Evolutionary conservation across 2,329 filamentous ascomycete genomes (phyloP).

Genomic region (Paecilomyces fulvus): DNA sequence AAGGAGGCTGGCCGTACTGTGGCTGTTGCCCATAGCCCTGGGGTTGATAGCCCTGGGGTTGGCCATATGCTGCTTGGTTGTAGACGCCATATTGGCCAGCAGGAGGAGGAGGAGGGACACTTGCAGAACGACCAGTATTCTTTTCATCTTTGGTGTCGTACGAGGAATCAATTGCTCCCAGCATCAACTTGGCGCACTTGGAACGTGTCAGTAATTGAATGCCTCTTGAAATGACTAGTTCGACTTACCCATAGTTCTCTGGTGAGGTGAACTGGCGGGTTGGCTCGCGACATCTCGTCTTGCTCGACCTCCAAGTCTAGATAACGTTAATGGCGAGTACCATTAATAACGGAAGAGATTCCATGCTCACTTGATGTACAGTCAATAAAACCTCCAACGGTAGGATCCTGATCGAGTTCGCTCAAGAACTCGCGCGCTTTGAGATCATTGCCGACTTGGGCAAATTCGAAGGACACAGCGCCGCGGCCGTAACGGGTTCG

Average conservation of each 20-base stretch:
- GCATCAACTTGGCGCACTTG: conserved; percentile 55
- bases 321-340: background rate
- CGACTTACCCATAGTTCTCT: conserved; percentile 52
- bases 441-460: conserved; percentile 60
- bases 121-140: conserved; percentile 27
- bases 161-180: conserved; percentile 57
- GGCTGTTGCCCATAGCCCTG: conserved; percentile 16
- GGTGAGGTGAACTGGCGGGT: conserved; percentile 54
- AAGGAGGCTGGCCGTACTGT: conserved; percentile 12
- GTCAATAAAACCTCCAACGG: conserved; percentile 54
- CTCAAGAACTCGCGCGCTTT: conserved; percentile 56
- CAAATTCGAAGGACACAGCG: conserved; percentile 59
- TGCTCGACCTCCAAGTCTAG: conserved; percentile 60
- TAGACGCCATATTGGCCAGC: conserved; percentile 30
- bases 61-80: conserved; percentile 13
- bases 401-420: conserved; percentile 56
- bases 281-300: conserved; percentile 55
- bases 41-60: conserved; percentile 11
- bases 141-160: conserved; percentile 61
- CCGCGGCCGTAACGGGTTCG: conserved; percentile 47
- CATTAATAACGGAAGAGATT: background rate
- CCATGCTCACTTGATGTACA: conserved; percentile 56
- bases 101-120: conserved; percentile 19
- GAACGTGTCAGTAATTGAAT: conserved; percentile 8
- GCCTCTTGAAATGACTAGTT: background rate